Base-by-base conservation (phyloP, 176 grass and related monocot species). In the Carex kokanica region DNA sequence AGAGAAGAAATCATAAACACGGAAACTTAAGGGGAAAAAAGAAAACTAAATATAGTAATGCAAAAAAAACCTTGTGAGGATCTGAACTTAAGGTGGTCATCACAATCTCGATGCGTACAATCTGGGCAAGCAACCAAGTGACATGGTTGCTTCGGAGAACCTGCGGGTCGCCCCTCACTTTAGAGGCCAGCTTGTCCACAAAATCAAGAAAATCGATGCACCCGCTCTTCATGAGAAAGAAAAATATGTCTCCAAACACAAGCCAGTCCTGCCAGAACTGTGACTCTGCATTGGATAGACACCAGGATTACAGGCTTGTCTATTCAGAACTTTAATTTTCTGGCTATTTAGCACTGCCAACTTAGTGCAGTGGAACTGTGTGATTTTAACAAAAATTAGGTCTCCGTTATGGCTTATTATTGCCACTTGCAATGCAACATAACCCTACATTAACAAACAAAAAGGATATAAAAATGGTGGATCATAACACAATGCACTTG, bases 201-300 rank as follows among this genome's bases (percentile, higher is more conserved):
- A 97, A 92, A 88, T 98, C 93, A 65, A 98, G 93, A 88, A 98
- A 98, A 87, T 98, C 96, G 41, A 98, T 98, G 81, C 93, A 93
- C 20, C 96, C 96, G 80, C 91, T 98, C 87, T 98, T 98, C 96
- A 98, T 98, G 61, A 95, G 89, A 80, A 98, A 98, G 92, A 95
- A 98, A 91, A 93, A 98, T 55, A 98, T 95, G 83, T 98, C 96
- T 31, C 93, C 93, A 56, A 98, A 98, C 79, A 95, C 62, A 86
- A 98, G 92, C 96, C 96, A 98, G 59, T 98, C 96, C 80, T 93
- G 96, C 96, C 96, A 98, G 85, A 90, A 98, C 53, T 91, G 91
- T 87, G 87, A 77, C 55, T 93, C 96, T 98, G 91, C 83, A 86
- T 90, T 31, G 7, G 51, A 6, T 55, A 32, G 73, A 77, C 45